Base-by-base conservation (phyloP, 208 protist genomes). In the Crithidia sp. region DNA sequence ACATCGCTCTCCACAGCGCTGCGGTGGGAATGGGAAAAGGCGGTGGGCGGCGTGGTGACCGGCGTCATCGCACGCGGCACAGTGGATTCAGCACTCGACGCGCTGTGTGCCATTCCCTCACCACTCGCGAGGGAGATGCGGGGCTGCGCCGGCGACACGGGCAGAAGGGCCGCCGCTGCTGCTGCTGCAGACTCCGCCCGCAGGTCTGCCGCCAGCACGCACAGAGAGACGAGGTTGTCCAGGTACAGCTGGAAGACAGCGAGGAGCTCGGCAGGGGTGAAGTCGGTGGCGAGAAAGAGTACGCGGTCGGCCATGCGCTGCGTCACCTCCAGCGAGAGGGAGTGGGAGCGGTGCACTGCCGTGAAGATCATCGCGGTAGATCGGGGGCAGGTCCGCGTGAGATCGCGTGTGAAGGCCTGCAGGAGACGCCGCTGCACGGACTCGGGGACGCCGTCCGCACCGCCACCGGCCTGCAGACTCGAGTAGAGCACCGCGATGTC, bases 261-360 rank as follows among this genome's bases (percentile, higher is more conserved):
- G 14, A 93, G 82, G 64, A 96, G 76, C 84, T 96, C 92, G 8
- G 57, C 68, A 2, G 89, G 85, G 13, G 84, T 93, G 76, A 93
- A 95, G 75, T 95, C 89, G 7, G 88, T 92, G 2, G 86, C 76
- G 7, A 96, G 81, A 67, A 94, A 96, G 10, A 96, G 65, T 4
- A 88, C 83, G 16, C 92, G 79, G 9, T 83, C 73, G 53, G 82
- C 85, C 81, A 95, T 87, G 36, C 61, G 71, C 55, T 90, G 83
- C 14, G 87, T 78, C 44, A 91, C 58, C 49, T 54, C 49, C 59
- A 92, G 64, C 16, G 76, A 57, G 14, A 71, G 66, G 41, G 68
- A 16, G 47, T 83, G 71, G 14, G 67, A 71, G 54, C 41, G 64
- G 40, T 61, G 71, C 7, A 77, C 71, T 7, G 88, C 83, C 17